Evolutionary conservation across 179 eudicot species (phyloP).

Genomic region (Gypsophila paniculata): DNA sequence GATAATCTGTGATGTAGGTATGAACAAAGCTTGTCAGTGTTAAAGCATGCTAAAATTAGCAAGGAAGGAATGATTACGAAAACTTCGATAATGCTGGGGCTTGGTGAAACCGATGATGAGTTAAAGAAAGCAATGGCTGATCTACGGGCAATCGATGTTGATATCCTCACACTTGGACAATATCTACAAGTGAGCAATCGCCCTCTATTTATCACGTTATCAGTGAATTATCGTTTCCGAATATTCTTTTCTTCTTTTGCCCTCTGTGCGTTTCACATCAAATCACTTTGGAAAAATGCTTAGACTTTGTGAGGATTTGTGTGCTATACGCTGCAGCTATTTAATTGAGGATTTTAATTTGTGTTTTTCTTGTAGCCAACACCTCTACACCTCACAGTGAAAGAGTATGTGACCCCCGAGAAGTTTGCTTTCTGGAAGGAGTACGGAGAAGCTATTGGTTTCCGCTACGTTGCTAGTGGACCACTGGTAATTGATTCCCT

Average conservation of each 20-base stretch:
- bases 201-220: not conserved
- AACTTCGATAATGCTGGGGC: constrained; percentile 92
- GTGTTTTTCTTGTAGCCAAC: constrained; percentile 64
- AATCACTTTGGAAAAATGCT: not conserved
- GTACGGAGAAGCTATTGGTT: constrained; percentile 89
- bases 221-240: not conserved
- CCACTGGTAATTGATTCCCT: constrained; percentile 54
- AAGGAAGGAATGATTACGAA: constrained; percentile 91
- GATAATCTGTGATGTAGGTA: constrained; percentile 43
- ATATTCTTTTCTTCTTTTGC: too few species aligned
- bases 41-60: constrained; percentile 71
- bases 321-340: not conserved
- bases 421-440: constrained; percentile 88
- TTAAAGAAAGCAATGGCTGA: constrained; percentile 76
- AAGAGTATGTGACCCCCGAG: constrained; percentile 84
- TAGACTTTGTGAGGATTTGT: not conserved
- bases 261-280: not conserved
- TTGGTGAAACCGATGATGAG: constrained; percentile 90
- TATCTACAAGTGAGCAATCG: constrained; percentile 66
- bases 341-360: not conserved
- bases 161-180: constrained; percentile 85
- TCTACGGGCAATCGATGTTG: constrained; percentile 81
- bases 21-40: constrained; percentile 80
- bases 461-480: constrained; percentile 97
- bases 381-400: constrained; percentile 92